Evolutionary conservation across 352 stramenopile species (phyloP), one percentile per base, ranked within the genome.

Genomic region (Globisporangium middletonii): DNA sequence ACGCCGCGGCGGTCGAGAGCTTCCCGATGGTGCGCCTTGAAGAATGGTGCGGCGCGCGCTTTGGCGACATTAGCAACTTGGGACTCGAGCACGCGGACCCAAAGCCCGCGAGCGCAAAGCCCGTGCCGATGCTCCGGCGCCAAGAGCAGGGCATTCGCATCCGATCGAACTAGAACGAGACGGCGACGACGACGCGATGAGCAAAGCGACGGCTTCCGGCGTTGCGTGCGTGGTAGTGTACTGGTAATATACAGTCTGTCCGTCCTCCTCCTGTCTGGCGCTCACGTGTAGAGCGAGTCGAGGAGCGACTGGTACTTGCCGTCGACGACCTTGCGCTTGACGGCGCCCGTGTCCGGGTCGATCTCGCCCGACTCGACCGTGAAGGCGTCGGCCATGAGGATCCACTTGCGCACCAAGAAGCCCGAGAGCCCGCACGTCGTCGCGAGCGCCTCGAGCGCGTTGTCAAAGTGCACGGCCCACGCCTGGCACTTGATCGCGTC

Each of bases 71-170:
- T 18, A 65, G 62, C 9, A 75, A 57, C 43, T 60, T 95, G 15
- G 86, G 86, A 0, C 61, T 95, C 33, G 86, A 95, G 59, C 83
- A 95, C 59, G 70, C 75, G 1, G 79, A 92, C 53, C 68, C 71
- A 27, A 83, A 68, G 44, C 69, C 77, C 1, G 55, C 58, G 66
- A 43, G 53, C 12, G 38, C 55, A 2, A 73, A 82, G 37, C 65
- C 67, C 41, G 42, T 15, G 38, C 28, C 33, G 33, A 38, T 18
- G 37, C 45, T 23, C 9, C 69, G 84, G 51, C 80, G 83, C n/a
- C 78, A 86, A 28, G 86, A 95, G 45, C 81, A 87, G 35, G 86
- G 86, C 18, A 95, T 95, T 55, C 83, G 79, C 59, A 95, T 95
- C 58, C 86, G 86, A 46, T 71, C 89, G 60, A 86, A 72, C 58